Evolutionary conservation across 2,329 filamentous ascomycete genomes (phyloP).

Genomic region (Cercospora citrullina): DNA sequence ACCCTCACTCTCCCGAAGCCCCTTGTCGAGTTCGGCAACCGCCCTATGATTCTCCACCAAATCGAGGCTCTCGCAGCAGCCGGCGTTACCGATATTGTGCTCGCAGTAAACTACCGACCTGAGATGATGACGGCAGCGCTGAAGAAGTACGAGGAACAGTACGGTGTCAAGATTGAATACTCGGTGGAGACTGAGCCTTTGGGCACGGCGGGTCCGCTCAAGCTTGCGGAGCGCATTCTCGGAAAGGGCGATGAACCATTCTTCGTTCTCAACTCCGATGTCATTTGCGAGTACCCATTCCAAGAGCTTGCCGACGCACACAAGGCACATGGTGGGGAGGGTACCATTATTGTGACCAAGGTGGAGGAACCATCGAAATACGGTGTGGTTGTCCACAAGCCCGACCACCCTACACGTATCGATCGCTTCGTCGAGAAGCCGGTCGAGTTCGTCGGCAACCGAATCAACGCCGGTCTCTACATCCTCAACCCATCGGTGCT

Average conservation of each 20-base stretch:
- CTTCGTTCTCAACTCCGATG: constrained; percentile 97
- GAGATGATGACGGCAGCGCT: constrained; percentile 96
- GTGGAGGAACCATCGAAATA: constrained; percentile 99
- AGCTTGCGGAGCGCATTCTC: constrained; percentile 88
- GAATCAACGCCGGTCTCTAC: constrained; percentile 98
- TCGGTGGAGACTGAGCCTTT: constrained; percentile 95
- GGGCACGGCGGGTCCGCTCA: constrained; percentile 90
- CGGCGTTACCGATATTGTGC: constrained; percentile 94
- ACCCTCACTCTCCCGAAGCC: constrained; percentile 97
- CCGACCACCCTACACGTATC: constrained; percentile 84
- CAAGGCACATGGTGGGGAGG: constrained; percentile 88
- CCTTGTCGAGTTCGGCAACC: constrained; percentile 96
- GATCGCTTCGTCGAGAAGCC: constrained; percentile 99
- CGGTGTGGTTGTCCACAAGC: constrained; percentile 97
- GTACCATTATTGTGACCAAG: constrained; percentile 97
- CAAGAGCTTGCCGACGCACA: constrained; percentile 87
- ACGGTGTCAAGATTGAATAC: constrained; percentile 94
- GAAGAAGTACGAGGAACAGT: constrained; percentile 90
- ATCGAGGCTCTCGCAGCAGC: constrained; percentile 91
- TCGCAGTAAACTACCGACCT: constrained; percentile 97
- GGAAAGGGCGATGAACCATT: constrained; percentile 92
- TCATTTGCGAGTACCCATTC: constrained; percentile 98
- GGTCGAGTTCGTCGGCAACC: constrained; percentile 96
- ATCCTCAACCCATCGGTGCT: constrained; percentile 93
- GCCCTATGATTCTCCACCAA: constrained; percentile 98